Evolutionary conservation across 495 filamentous ascomycete species (phyloP), one percentile per base, ranked within the genome.

Genomic region (Rhizodiscina lignyota): DNA sequence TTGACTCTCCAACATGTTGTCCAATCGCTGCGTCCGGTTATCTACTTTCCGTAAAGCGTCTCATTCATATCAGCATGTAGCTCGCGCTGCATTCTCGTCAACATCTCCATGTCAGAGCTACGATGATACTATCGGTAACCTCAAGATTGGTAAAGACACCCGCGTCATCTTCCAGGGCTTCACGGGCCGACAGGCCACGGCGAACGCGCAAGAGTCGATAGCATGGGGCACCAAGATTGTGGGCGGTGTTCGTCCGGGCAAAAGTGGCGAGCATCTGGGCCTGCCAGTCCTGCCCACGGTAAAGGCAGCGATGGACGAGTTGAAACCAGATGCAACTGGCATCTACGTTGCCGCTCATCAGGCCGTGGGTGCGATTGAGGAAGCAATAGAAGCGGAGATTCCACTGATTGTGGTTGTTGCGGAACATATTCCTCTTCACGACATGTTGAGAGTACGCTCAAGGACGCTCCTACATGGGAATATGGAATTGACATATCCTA

Each of bases 221-320:
- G 74, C 70, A 47, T 94, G 79, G 68, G 84, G 85, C 3, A 92
- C 85, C 23, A 78, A 80, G 18, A 82, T 94, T 36, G 78, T 92
- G 0, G 85, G 85, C 11, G 85, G 85, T 24, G 80, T 91, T 6
- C 84, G 71, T 33, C 85, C 83, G 0, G 75, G 76, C 1, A 73
- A 75, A 21, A 67, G 73, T 37, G 79, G 77, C 18, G 74, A 83
- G 45, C 85, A 93, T 55, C 61, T 92, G 19, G 81, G 77, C 2
- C 62, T 86, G 21, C 85, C 85, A 0, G 67, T 94, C 2, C 64
- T 91, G 11, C 74, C 79, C 4, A 75, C 67, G 15, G 77, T 92
- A 16, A 66, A 66, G 45, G 67, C 64, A 50, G 83, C 85, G 6
- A 74, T 80, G 55, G 66, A 80, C 42, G 58, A 68, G 41, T 60